phyloP scores from a whole-genome alignment of 1,284 basidiomycete genomes.

The Tranzscheliella williamsii region DNA sequence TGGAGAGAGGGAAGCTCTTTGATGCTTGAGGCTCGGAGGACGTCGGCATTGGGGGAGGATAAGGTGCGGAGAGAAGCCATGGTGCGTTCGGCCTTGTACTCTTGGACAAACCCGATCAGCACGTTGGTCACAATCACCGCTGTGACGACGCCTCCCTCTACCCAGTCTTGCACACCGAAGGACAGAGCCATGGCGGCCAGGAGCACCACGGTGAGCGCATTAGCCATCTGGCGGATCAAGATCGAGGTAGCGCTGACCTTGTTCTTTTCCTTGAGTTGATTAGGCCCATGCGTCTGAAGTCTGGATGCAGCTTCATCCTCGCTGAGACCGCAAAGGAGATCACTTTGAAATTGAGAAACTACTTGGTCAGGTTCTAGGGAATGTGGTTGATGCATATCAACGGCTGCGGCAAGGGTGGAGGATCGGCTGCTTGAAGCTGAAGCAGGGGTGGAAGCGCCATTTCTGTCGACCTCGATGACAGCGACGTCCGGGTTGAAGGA shows the following conservation, averaged over 20 bases:
- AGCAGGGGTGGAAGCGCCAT: slow-evolving; percentile 6
- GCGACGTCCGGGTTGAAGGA: slow-evolving; percentile 19
- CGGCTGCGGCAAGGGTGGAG: slow-evolving; percentile 39
- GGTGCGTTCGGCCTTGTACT: slow-evolving; percentile 54
- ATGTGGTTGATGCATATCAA: slow-evolving; percentile 54
- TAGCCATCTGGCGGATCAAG: slow-evolving; percentile 52
- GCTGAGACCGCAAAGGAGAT: slow-evolving; percentile 35
- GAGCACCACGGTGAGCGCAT: slow-evolving; percentile 59
- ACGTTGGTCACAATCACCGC: slow-evolving; percentile 63
- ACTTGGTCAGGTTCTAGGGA: slow-evolving; percentile 36
- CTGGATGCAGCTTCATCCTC: slow-evolving; percentile 30
- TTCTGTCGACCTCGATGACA: slow-evolving; percentile 17
- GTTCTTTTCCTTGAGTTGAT: slow-evolving; percentile 46
- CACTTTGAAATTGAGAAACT: slow-evolving; percentile 32
- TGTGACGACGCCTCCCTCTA: slow-evolving; percentile 71
- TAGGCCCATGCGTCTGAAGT: slow-evolving; percentile 33
- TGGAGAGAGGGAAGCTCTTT: slow-evolving; percentile 21
- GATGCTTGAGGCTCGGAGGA: slow-evolving; percentile 33
- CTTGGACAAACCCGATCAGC: slow-evolving; percentile 52
- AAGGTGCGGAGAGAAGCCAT: slow-evolving; percentile 53
- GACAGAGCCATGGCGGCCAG: slow-evolving; percentile 69
- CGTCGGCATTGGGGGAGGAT: slow-evolving; percentile 47
- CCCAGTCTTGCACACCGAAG: slow-evolving; percentile 67
- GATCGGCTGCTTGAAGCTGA: slow-evolving; percentile 30
- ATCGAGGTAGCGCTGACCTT: slow-evolving; percentile 45